Evolutionary conservation across 2,329 filamentous ascomycete species (phyloP).

Genomic region (Mycosphaerelloides madeirae): DNA sequence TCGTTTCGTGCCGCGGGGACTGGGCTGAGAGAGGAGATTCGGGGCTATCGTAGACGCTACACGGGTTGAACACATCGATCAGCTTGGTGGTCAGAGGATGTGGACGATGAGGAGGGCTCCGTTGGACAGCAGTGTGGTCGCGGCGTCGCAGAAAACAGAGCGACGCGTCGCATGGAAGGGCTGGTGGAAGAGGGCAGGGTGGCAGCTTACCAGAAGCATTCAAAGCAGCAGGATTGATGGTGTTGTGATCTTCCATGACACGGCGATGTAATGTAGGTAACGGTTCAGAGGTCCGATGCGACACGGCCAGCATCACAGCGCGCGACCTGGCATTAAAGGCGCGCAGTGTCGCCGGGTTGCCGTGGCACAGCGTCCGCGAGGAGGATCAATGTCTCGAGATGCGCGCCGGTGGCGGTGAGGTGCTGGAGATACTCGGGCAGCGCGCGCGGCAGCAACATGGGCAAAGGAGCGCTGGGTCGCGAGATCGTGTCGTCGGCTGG

Average conservation of each 20-base stretch:
- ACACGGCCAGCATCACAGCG: constrained; percentile 37
- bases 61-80: constrained; percentile 13
- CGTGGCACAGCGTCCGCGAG: constrained; percentile 21
- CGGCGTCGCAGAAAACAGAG: constrained; percentile 8
- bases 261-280: constrained; percentile 26
- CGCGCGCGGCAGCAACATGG: constrained; percentile 18
- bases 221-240: constrained; percentile 85
- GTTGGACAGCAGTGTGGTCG: neutral
- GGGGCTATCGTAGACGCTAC: constrained; percentile 45
- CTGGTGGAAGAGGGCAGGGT: constrained; percentile 4
- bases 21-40: constrained; percentile 41
- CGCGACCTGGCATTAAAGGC: constrained; percentile 23
- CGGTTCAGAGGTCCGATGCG: constrained; percentile 29
- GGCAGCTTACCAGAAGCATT: constrained; percentile 64
- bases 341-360: constrained; percentile 11
- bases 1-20: constrained; percentile 69
- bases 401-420: constrained; percentile 28
- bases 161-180: constrained; percentile 18
- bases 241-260: constrained; percentile 68
- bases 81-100: constrained; percentile 2
- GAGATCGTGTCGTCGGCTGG: constrained; percentile 1
- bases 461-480: constrained; percentile 3
- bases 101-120: no score
- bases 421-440: constrained; percentile 23
- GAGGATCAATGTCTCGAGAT: constrained; percentile 19